These are phyloP conservation scores for Xylariales sp. DNA, from an alignment of 2,329 filamentous ascomycete species.

Conservation along the genomic window DNA sequence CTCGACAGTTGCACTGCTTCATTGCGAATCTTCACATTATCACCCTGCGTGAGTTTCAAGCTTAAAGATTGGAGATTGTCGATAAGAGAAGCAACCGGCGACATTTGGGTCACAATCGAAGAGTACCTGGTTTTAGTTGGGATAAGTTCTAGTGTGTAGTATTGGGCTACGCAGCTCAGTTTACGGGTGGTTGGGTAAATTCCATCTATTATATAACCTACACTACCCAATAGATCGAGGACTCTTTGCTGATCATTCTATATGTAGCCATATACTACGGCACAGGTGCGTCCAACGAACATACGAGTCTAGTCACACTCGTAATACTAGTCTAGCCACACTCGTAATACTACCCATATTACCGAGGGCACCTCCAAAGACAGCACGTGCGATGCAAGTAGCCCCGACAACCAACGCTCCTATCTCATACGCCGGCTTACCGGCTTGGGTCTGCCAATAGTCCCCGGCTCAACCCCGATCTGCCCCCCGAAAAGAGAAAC, in stretches of 20 bases:
- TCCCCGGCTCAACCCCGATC: background rate
- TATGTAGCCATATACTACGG: no score
- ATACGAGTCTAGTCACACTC: background rate
- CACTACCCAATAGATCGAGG: background rate
- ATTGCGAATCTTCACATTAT: conserved; percentile 22
- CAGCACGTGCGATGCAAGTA: background rate
- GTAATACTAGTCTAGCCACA: background rate
- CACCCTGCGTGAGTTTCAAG: conserved; percentile 10
- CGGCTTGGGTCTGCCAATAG: background rate
- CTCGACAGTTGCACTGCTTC: conserved; percentile 34
- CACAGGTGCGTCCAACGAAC: background rate
- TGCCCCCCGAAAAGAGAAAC: background rate
- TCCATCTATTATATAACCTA: background rate
- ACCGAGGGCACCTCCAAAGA: background rate
- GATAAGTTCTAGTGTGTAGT: background rate
- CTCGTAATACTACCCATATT: background rate
- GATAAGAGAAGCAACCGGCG: conserved; percentile 15
- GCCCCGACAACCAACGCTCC: background rate
- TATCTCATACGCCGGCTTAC: background rate
- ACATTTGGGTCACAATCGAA: background rate
- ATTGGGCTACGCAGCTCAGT: background rate
- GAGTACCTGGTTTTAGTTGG: background rate
- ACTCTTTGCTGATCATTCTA: no score
- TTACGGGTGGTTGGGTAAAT: background rate
- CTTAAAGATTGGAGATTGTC: conserved; percentile 12